phyloP scores from a whole-genome alignment of 2,329 filamentous ascomycete species.

The Hyphodiscus sp. region DNA sequence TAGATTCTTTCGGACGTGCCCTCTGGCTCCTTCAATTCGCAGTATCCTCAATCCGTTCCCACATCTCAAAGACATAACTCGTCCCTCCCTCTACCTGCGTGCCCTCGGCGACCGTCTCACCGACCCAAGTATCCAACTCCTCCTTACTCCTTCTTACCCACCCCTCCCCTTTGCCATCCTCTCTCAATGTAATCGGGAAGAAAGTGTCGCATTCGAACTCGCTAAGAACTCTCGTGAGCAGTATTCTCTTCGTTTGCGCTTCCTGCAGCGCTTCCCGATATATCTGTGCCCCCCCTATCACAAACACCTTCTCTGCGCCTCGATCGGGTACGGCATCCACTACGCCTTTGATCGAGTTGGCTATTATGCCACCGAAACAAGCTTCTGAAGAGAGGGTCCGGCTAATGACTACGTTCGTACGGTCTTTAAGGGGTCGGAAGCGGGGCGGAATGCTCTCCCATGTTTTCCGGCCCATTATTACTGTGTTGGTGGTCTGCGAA shows the following conservation, averaged over 20 bases:
- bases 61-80: conserved; percentile 68
- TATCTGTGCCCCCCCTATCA: conserved; percentile 87
- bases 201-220: conserved; percentile 74
- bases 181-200: conserved; percentile 54
- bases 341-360: conserved; percentile 10
- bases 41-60: conserved; percentile 43
- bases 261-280: conserved; percentile 65
- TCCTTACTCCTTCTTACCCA: conserved; percentile 50
- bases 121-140: conserved; percentile 57
- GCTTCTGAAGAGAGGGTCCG: conserved; percentile 28
- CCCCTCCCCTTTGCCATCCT: conserved; percentile 23
- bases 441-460: conserved; percentile 81
- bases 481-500: conserved; percentile 50
- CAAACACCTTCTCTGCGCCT: conserved; percentile 47
- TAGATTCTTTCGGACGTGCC: too few relatives aligned
- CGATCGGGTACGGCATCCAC: neutral
- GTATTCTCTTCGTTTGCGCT: conserved; percentile 51
- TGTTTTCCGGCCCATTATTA: conserved; percentile 97
- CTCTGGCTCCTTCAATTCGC: too few relatives aligned
- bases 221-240: conserved; percentile 61
- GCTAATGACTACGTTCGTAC: conserved; percentile 78
- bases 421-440: conserved; percentile 72
- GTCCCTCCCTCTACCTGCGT: conserved; percentile 57
- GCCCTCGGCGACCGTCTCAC: conserved; percentile 53
- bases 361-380: neutral